phyloP scores from a whole-genome alignment of 2,329 filamentous ascomycete species.

The Sporothrix protearum region DNA sequence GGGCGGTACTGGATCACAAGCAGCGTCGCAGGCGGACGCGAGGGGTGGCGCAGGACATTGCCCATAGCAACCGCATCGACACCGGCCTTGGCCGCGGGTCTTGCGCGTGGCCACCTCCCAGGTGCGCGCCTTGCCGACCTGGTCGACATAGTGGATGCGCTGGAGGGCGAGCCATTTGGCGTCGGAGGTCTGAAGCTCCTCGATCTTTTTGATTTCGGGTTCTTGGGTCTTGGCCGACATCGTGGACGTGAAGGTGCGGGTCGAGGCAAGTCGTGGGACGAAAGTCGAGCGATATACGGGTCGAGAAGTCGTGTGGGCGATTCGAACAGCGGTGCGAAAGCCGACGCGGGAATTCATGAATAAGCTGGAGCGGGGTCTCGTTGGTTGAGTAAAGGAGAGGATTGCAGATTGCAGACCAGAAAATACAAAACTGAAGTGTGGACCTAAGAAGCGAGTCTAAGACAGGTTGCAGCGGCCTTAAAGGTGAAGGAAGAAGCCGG shows the following conservation, averaged over 20 bases:
- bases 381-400: neutral
- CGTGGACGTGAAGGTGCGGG: constrained; percentile 31
- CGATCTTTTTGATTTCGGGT: constrained; percentile 45
- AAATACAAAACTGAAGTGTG: too few relatives aligned
- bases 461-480: neutral
- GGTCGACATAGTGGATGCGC: constrained; percentile 56
- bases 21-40: constrained; percentile 42
- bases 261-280: neutral
- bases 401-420: neutral
- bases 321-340: neutral
- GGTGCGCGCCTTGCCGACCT: constrained; percentile 49
- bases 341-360: neutral
- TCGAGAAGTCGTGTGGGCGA: neutral
- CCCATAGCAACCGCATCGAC: constrained; percentile 62
- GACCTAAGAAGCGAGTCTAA: neutral
- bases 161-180: constrained; percentile 56
- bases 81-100: constrained; percentile 50
- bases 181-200: constrained; percentile 48
- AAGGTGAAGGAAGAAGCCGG: neutral
- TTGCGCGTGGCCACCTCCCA: constrained; percentile 61
- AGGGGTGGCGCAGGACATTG: constrained; percentile 52
- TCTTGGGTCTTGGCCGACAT: constrained; percentile 43
- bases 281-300: neutral
- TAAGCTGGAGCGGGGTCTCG: too few relatives aligned
- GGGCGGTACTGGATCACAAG: constrained; percentile 31